Evolutionary conservation across 495 filamentous ascomycete species (phyloP), one percentile per base, ranked within the genome.

Genomic region (Parmelia sp.): DNA sequence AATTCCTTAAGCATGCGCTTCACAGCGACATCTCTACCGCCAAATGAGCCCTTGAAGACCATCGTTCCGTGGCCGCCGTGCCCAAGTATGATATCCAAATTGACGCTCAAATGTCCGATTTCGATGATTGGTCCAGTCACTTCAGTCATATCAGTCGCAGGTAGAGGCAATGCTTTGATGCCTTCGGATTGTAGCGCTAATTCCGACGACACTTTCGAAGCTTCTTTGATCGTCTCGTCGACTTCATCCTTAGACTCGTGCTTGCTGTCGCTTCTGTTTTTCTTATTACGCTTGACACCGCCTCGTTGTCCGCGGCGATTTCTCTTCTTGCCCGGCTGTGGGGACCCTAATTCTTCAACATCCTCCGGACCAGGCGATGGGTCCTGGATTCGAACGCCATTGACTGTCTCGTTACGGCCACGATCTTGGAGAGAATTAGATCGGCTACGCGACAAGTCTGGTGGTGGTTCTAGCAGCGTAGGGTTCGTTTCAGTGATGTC

Each of bases 1-100:
- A 96, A 96, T 64, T 94, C 88, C 45, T 90, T 88, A 57, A 97
- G 80, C 91, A 98, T 97, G 29, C 94, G 84, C 78, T 98, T 98
- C 39, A 98, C 91, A 2, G 94, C 94, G 25, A 98, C 95, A 53
- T 90, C 88, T 67, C 92, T 88, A 27, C 92, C 91, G 70, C 96
- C 90, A 71, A 91, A 96, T 29, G 82, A 86, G n/a, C 91, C 91
- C 21, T 84, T 83, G 72, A 90, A 93, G 11, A 96, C 91, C 49
- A 92, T 84, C 21, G 91, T 96, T 29, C 91, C 91, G 71, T 92
- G 90, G 70, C 90, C 92, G 19, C 91, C 91, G 64, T 81, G 89
- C 11, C 90, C 90, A 36, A 93, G 81, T 45, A 90, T 86, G 62
- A 83, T 78, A 58, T 90, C 84, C 35, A 86, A 87, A 68, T 88